Conservation (phyloP, 208 protist genomes). For the Crithidia fasciculata region DNA sequence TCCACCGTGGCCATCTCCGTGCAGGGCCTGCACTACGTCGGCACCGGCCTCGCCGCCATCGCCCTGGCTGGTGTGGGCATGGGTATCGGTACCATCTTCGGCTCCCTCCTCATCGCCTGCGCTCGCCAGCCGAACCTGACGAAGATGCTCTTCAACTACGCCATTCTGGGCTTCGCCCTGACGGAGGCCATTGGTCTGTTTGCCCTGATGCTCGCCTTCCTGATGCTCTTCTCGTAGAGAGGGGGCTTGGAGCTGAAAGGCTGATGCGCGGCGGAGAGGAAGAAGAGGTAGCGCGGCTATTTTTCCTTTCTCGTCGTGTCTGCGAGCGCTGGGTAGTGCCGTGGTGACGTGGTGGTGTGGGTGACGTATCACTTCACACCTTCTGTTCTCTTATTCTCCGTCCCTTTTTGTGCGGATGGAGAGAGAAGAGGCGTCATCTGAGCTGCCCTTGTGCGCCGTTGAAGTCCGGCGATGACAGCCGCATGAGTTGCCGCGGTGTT, state of each 20-base stretch:
- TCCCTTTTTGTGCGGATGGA: too few relatives aligned
- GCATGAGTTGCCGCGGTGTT: too few relatives aligned
- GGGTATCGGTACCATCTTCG: constrained; percentile 92
- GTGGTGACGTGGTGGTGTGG: too few relatives aligned
- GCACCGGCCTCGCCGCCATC: constrained; percentile 90
- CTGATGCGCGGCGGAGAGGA: not conserved
- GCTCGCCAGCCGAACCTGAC: constrained; percentile 90
- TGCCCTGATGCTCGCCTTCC: constrained; percentile 91
- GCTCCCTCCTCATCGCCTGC: constrained; percentile 83
- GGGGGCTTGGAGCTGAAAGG: not conserved
- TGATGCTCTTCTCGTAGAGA: constrained; percentile 94
- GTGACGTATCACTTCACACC: too few relatives aligned
- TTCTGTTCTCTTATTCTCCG: too few relatives aligned
- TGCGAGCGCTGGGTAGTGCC: not conserved
- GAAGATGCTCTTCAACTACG: constrained; percentile 94
- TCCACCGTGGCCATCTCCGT: constrained; percentile 90
- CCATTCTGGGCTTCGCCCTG: constrained; percentile 92
- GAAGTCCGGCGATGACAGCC: too few relatives aligned
- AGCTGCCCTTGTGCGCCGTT: too few relatives aligned
- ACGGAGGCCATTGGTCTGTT: constrained; percentile 93
- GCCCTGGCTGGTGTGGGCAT: constrained; percentile 90
- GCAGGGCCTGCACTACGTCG: constrained; percentile 92
- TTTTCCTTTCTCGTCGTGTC: not conserved
- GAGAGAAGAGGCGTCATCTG: too few relatives aligned
- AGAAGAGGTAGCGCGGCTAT: not conserved